phyloP scores from a whole-genome alignment of 1,284 basidiomycete species.

The Erythrobasidium hasegawianum region DNA sequence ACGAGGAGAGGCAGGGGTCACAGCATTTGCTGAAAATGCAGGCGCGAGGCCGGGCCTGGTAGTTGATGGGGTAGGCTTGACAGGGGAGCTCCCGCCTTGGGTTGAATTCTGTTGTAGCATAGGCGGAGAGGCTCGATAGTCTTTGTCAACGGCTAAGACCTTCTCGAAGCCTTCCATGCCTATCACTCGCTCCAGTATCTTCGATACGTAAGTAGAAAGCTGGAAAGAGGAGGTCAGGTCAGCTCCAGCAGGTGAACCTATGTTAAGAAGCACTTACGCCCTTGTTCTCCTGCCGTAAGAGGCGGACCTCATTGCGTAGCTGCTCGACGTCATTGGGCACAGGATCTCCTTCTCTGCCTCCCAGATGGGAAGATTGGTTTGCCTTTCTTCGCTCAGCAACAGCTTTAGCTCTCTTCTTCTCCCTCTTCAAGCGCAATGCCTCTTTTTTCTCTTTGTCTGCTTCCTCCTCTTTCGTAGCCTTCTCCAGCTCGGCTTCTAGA shows the following conservation, averaged over 20 bases:
- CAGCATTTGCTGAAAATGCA: background rate
- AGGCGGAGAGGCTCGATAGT: slow-evolving; percentile 11
- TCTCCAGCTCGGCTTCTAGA: slow-evolving; percentile 41
- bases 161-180: slow-evolving; percentile 46
- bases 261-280: slow-evolving; percentile 21
- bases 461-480: slow-evolving; percentile 34
- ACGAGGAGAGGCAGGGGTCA: background rate
- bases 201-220: slow-evolving; percentile 45
- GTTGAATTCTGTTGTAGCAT: background rate
- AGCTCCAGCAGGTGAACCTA: too few relatives aligned
- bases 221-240: background rate
- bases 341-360: slow-evolving; percentile 11
- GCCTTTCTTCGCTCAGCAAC: slow-evolving; percentile 21
- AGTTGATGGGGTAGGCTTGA: background rate
- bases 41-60: background rate
- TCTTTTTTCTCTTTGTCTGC: slow-evolving; percentile 17
- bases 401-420: slow-evolving; percentile 8
- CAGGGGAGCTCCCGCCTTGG: slow-evolving; percentile 5
- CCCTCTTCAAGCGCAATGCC: slow-evolving; percentile 1
- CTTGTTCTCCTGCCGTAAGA: slow-evolving; percentile 43
- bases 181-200: slow-evolving; percentile 46
- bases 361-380: slow-evolving; percentile 11
- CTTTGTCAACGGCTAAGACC: slow-evolving; percentile 44
- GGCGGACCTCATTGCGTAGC: slow-evolving; percentile 39
- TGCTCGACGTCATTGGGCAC: slow-evolving; percentile 28